Evolutionary conservation across 2,329 filamentous ascomycete genomes (phyloP).

Genomic region (Ophiocordyceps robertsii): DNA sequence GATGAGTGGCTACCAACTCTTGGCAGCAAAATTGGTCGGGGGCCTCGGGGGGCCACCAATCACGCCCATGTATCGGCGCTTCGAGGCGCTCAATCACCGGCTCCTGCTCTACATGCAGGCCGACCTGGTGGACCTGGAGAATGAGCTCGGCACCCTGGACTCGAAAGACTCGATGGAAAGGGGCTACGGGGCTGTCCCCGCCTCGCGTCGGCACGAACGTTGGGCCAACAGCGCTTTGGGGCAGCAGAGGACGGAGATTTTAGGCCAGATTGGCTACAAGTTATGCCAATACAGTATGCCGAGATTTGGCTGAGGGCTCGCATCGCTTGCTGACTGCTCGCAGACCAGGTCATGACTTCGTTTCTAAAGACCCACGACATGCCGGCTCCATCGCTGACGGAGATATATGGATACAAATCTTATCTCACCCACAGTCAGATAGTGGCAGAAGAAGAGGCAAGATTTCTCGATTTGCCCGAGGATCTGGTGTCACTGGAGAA

Average conservation of each 20-base stretch:
- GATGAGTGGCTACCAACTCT: constrained; percentile 46
- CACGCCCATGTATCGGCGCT: constrained; percentile 66
- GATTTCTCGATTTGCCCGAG: constrained; percentile 40
- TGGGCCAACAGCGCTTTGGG: constrained; percentile 42
- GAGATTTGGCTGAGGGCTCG: too few species aligned
- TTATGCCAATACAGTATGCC: constrained; percentile 52
- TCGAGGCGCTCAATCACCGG: constrained; percentile 70
- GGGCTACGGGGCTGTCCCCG: constrained; percentile 33
- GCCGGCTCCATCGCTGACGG: constrained; percentile 30
- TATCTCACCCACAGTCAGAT: constrained; percentile 42
- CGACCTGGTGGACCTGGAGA: constrained; percentile 68
- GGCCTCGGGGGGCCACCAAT: constrained; percentile 14
- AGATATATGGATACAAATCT: constrained; percentile 31
- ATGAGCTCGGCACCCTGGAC: constrained; percentile 60
- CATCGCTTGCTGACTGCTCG: background rate
- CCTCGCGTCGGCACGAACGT: constrained; percentile 45
- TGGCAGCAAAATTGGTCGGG: constrained; percentile 38
- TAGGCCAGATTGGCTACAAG: constrained; percentile 52
- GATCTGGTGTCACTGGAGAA: constrained; percentile 35
- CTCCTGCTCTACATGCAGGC: constrained; percentile 75
- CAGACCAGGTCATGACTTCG: constrained; percentile 45
- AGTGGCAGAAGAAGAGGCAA: constrained; percentile 44
- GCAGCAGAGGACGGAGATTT: constrained; percentile 44
- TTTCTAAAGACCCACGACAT: constrained; percentile 40
- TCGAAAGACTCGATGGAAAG: constrained; percentile 35